Percentiles rank a stretch among this genome's conserved stretches.
phyloP scores from a whole-genome alignment of 2,329 filamentous ascomycete genomes.

The Canariomyces notabilis region DNA sequence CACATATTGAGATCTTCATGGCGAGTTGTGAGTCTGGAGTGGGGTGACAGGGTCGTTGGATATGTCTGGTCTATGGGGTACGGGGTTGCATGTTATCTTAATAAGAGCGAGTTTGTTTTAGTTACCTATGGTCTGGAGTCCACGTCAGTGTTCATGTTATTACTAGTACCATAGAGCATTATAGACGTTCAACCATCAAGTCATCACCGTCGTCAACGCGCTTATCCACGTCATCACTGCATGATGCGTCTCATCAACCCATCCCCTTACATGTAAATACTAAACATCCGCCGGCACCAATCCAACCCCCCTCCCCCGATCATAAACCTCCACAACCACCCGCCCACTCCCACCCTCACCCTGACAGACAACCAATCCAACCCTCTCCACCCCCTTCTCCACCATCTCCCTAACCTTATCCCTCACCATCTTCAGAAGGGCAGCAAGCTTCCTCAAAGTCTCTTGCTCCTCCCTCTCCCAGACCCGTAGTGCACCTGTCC shows the following conservation, averaged over 20 bases:
- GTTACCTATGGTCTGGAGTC: too few species aligned
- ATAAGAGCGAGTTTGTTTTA: too few species aligned
- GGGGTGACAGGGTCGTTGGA: not conserved
- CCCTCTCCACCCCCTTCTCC: not conserved
- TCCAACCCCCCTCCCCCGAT: not conserved
- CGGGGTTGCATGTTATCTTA: too few species aligned
- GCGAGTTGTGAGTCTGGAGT: too few species aligned
- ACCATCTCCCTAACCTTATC: not conserved
- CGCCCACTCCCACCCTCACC: conserved; percentile 1
- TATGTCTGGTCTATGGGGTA: too few species aligned
- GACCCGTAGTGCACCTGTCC: not conserved
- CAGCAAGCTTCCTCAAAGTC: conserved; percentile 9
- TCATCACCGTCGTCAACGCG: too few species aligned
- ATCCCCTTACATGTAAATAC: too few species aligned
- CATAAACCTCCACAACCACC: conserved; percentile 7
- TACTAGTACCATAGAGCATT: not conserved
- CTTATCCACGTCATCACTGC: too few species aligned
- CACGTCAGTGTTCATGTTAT: too few species aligned
- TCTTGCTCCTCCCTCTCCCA: conserved; percentile 15
- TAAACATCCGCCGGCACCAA: conserved; percentile 5
- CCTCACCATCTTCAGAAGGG: conserved; percentile 9
- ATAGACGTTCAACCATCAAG: too few species aligned
- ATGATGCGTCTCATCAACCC: too few species aligned
- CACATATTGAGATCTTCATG: conserved; percentile 29
- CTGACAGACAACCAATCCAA: conserved; percentile 12